phyloP scores from a whole-genome alignment of 1,139 yeast species.

The Taiozyma sp. region DNA sequence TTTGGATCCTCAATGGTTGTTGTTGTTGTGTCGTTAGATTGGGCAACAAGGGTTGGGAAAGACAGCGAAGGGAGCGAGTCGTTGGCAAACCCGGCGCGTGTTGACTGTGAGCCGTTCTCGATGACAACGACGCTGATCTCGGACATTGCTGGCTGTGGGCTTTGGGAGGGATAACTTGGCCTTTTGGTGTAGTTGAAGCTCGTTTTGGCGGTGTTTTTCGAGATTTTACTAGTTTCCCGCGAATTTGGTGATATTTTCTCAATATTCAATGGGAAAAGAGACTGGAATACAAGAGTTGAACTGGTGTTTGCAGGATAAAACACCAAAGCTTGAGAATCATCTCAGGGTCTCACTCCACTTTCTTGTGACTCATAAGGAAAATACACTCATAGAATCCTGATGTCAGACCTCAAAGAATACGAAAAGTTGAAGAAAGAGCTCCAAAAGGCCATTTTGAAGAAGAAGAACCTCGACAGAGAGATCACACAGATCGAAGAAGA shows the following conservation, averaged over 20 bases:
- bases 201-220: neutral
- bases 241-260: neutral
- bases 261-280: neutral
- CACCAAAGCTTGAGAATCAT: too few species aligned
- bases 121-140: constrained; percentile 57
- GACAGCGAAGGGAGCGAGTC: constrained; percentile 60
- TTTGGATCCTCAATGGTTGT: constrained; percentile 30
- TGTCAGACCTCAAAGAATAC: constrained; percentile 44
- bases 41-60: constrained; percentile 52
- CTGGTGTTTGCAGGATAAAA: too few species aligned
- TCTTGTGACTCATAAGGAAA: too few species aligned
- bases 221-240: neutral
- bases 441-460: constrained; percentile 57
- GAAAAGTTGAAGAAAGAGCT: constrained; percentile 65
- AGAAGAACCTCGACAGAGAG: constrained; percentile 60
- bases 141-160: constrained; percentile 6
- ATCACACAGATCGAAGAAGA: constrained; percentile 67
- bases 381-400: too few species aligned
- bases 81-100: constrained; percentile 69
- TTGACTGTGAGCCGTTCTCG: constrained; percentile 61
- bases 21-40: constrained; percentile 14
- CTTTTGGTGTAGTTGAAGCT: neutral
- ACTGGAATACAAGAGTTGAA: neutral
- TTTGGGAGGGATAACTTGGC: neutral
- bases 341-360: too few species aligned